Percentiles rank a stretch among this genome's conserved stretches.
These are phyloP conservation scores for Castanospermum australe DNA, from an alignment of 306 rosid species.

Conservation along the genomic window DNA sequence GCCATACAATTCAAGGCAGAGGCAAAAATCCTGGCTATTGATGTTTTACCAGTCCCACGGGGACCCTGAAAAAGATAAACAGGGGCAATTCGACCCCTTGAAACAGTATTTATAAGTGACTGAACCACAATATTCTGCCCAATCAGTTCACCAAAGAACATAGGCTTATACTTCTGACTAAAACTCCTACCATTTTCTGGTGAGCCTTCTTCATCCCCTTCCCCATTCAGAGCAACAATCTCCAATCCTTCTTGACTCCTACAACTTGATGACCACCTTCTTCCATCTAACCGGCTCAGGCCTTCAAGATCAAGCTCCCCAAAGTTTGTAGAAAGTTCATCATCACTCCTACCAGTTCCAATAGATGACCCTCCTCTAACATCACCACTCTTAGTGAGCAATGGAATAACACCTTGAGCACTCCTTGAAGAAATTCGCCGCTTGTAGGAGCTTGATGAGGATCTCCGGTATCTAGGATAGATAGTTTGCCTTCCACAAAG, in stretches of 20 bases:
- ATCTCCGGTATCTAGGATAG: constrained; percentile 54
- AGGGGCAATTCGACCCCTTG: constrained; percentile 85
- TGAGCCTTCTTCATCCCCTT: constrained; percentile 72
- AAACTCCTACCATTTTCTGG: constrained; percentile 68
- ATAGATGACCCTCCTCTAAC: constrained; percentile 75
- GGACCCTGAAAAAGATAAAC: constrained; percentile 99
- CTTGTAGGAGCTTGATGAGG: constrained; percentile 52
- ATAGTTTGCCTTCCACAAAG: constrained; percentile 71
- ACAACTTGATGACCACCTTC: constrained; percentile 96
- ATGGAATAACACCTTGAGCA: constrained; percentile 77
- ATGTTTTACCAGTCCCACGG: constrained; percentile 94
- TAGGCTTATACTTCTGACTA: constrained; percentile 82
- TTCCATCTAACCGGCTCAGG: constrained; percentile 90
- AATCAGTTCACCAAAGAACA: constrained; percentile 77
- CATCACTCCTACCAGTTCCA: constrained; percentile 89
- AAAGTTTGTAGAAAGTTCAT: constrained; percentile 83
- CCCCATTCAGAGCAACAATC: constrained; percentile 73
- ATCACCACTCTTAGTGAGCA: constrained; percentile 66
- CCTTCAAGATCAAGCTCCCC: constrained; percentile 99
- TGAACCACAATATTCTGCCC: constrained; percentile 96
- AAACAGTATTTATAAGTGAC: constrained; percentile 76
- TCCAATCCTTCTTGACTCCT: constrained; percentile 91
- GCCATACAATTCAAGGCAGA: constrained; percentile 84
- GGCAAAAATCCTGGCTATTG: constrained; percentile 87
- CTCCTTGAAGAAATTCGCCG: constrained; percentile 58